Base-by-base conservation (phyloP, 139 green algal genomes). In the Chlorella sp. region DNA sequence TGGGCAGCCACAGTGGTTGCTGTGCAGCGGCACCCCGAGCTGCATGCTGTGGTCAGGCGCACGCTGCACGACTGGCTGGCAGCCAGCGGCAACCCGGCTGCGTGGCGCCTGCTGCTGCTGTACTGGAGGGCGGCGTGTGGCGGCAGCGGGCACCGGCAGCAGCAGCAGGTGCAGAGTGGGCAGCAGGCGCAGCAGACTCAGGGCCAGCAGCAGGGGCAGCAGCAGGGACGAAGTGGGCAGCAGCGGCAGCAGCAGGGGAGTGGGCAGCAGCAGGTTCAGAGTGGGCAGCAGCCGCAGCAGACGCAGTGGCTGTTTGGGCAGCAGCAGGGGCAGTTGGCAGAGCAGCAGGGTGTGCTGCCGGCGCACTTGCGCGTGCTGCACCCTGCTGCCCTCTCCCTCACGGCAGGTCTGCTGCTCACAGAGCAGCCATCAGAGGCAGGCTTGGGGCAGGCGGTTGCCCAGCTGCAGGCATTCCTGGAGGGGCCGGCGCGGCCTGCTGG, bases 31-130 rank as follows among this genome's bases (percentile, higher is more conserved):
- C 60, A 69, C 60, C 84, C 90, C 14, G 90, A 61, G 22, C 64
- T 92, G 39, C 90, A 92, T 75, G 39, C 88, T 21, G 39, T 37
- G 1, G 39, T 71, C 1, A 85, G 90, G 26, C 66, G 36, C 18
- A 75, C 83, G 30, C 75, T 92, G 73, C 90, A 89, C 37, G 28
- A 12, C 15, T 92, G 90, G 90, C 71, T 92, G 64, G 77, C 77
- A 16, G 83, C 37, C 75, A 91, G 85, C 60, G 90, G 90, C 39
- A 88, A 61, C 83, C n/a, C 37, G 18, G 12, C 40, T 1, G 90
- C 61, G 3, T 92, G 90, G 90, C 32, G 66, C 78, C 76, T 92
- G 78, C 79, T 90, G 36, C 69, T 86, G 87, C 87, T 83, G 5
- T 81, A 48, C 71, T 14, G 81, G 40, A 68, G 66, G 15, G 84